These are phyloP conservation scores for Irpex lacteus DNA, from an alignment of 1,284 basidiomycete genomes.

Conservation along the genomic window DNA sequence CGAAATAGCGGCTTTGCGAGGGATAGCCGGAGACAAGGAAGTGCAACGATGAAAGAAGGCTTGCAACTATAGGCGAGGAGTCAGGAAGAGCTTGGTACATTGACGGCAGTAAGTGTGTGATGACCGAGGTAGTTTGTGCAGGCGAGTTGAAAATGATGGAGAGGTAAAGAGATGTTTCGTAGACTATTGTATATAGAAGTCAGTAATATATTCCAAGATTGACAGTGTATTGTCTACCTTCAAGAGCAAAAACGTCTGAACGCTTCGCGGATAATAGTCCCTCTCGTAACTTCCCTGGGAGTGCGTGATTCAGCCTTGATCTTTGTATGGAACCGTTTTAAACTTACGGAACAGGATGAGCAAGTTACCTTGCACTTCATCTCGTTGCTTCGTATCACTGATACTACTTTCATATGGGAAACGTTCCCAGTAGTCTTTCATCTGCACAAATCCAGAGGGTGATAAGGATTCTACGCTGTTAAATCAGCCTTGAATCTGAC, in stretches of 20 bases:
- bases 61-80: constrained; percentile 25
- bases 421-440: constrained; percentile 42
- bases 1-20: constrained; percentile 53
- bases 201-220: background rate
- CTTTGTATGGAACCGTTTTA: background rate
- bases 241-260: constrained; percentile 54
- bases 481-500: constrained; percentile 28
- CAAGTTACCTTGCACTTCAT: constrained; percentile 59
- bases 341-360: constrained; percentile 65
- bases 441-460: constrained; percentile 31
- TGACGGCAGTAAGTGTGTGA: constrained; percentile 52
- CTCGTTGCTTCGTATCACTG: constrained; percentile 35
- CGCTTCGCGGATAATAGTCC: constrained; percentile 59
- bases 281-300: constrained; percentile 66
- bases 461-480: no score
- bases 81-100: constrained; percentile 34
- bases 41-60: constrained; percentile 51
- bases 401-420: constrained; percentile 31
- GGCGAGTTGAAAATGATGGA: constrained; percentile 56
- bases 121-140: constrained; percentile 55
- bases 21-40: constrained; percentile 55
- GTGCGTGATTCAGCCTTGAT: background rate
- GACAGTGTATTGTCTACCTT: constrained; percentile 42
- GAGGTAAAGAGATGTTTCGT: constrained; percentile 68
- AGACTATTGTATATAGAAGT: constrained; percentile 39